phyloP scores from a whole-genome alignment of 148 eudicot genomes.

The Diospyros lotus region DNA sequence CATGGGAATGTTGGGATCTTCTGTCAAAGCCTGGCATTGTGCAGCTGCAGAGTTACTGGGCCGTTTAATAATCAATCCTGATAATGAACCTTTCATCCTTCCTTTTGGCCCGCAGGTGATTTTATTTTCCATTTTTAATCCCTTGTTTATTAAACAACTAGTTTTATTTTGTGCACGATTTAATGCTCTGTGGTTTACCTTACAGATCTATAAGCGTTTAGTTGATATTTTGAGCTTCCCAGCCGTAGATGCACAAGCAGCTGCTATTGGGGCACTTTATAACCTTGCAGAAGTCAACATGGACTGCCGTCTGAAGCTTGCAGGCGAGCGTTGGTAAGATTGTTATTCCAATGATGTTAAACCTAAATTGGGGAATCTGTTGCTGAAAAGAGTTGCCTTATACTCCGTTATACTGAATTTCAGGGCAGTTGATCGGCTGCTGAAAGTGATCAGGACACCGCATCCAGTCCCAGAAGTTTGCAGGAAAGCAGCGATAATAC shows the following conservation, averaged over 20 bases:
- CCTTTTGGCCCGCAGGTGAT: conserved; percentile 79
- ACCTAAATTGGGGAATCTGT: background rate
- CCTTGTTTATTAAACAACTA: background rate
- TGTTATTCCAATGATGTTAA: background rate
- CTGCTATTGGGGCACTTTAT: conserved; percentile 90
- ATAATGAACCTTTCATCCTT: conserved; percentile 87
- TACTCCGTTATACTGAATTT: conserved; percentile 3
- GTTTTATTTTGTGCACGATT: background rate
- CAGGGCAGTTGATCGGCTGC: conserved; percentile 88
- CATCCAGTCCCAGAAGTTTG: conserved; percentile 92
- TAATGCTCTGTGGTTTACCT: background rate
- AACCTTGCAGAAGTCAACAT: conserved; percentile 87
- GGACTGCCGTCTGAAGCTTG: conserved; percentile 89
- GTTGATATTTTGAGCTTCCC: conserved; percentile 84
- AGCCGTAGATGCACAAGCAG: conserved; percentile 82
- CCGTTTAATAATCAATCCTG: conserved; percentile 84
- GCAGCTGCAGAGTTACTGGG: conserved; percentile 94
- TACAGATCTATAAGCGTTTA: conserved; percentile 80
- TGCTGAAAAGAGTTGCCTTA: no score
- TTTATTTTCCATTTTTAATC: background rate
- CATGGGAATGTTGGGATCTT: conserved; percentile 79
- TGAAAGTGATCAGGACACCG: conserved; percentile 75
- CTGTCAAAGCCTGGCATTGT: conserved; percentile 84
- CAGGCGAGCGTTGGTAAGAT: conserved; percentile 79
- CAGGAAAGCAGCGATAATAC: conserved; percentile 74